Percentiles rank a stretch among this genome's conserved stretches.
These are phyloP conservation scores for Crithidia sp. DNA, from an alignment of 208 protist genomes.

Conservation along the genomic window DNA sequence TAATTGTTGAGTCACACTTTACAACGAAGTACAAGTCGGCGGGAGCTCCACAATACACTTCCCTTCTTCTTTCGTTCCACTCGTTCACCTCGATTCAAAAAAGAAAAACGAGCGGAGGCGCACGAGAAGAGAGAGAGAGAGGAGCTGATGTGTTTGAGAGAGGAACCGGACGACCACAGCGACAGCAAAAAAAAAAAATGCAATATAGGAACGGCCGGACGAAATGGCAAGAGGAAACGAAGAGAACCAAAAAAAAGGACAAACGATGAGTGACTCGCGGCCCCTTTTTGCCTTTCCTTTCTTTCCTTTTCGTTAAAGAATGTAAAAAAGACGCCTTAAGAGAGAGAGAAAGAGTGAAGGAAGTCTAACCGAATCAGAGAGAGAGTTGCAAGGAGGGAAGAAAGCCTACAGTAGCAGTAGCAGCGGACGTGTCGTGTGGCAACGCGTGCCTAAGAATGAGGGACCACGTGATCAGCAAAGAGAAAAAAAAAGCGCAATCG, in stretches of 20 bases:
- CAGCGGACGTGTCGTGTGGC: too few species aligned
- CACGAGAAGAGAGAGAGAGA: background rate
- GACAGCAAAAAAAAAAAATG: background rate
- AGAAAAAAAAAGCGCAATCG: background rate
- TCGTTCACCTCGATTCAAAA: background rate
- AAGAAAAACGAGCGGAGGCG: background rate
- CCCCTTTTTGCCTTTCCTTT: too few species aligned
- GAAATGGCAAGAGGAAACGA: background rate
- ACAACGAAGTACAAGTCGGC: background rate
- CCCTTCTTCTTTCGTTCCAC: too few species aligned
- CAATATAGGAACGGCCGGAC: background rate
- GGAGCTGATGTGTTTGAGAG: too few species aligned
- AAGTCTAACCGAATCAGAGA: too few species aligned
- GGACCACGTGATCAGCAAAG: background rate
- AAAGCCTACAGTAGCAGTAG: too few species aligned
- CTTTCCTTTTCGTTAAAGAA: too few species aligned
- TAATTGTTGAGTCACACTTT: too few species aligned
- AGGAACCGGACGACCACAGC: background rate
- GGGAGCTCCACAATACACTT: too few species aligned
- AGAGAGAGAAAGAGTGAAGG: too few species aligned
- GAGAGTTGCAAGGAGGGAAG: too few species aligned
- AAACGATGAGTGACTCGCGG: background rate
- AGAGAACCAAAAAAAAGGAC: background rate
- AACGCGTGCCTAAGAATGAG: background rate
- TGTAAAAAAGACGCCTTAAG: too few species aligned